These are phyloP conservation scores for Selaginella moellendorffii DNA, from an alignment of 75 land plant species.

Conservation along the genomic window DNA sequence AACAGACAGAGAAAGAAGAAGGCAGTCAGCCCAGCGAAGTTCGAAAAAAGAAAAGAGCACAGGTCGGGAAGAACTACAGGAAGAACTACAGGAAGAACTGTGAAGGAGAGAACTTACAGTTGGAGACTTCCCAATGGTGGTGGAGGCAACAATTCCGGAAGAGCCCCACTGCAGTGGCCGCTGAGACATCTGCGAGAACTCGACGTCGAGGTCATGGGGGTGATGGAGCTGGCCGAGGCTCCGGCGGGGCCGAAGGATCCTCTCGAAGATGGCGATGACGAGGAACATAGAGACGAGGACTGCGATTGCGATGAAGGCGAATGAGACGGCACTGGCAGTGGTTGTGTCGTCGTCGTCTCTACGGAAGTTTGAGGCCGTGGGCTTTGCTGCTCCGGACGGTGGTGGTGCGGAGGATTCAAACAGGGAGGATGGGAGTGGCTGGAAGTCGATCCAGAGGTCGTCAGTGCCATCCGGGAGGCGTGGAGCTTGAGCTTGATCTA, in stretches of 20 bases:
- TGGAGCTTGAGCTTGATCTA: too few relatives aligned
- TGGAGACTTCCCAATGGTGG: background rate
- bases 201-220: background rate
- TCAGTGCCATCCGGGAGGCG: background rate
- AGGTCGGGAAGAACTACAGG: too few relatives aligned
- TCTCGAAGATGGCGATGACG: constrained; percentile 62
- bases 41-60: too few relatives aligned
- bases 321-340: constrained; percentile 50
- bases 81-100: too few relatives aligned
- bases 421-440: background rate
- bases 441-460: background rate
- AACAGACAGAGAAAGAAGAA: too few relatives aligned
- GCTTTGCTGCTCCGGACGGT: background rate
- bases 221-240: background rate
- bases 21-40: too few relatives aligned
- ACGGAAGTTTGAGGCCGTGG: background rate
- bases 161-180: background rate
- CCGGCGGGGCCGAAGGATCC: constrained; percentile 32
- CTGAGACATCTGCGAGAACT: background rate
- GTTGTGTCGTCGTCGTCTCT: too few relatives aligned
- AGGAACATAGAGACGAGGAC: constrained; percentile 62
- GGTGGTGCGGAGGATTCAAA: background rate
- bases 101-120: too few relatives aligned
- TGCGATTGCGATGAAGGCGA: constrained; percentile 66
- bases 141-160: constrained; percentile 2